These are phyloP conservation scores for Aschersonia sp. DNA, from an alignment of 2,329 filamentous ascomycete species.

Conservation along the genomic window DNA sequence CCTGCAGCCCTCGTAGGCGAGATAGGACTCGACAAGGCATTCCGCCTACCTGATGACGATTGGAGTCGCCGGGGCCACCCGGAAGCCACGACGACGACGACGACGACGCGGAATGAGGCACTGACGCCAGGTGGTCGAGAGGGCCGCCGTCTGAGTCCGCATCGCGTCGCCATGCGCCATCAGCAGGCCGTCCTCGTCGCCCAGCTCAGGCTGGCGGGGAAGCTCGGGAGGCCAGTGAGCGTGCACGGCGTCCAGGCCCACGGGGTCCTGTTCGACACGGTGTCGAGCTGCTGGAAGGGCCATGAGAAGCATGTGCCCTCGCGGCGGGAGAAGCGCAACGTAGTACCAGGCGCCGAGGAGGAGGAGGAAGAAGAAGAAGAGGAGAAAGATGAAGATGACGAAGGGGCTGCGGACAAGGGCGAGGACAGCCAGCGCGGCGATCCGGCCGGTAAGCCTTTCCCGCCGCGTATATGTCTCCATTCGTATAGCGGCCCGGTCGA, in stretches of 20 bases:
- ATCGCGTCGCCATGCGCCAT: constrained; percentile 53
- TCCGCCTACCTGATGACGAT: constrained; percentile 51
- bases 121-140: constrained; percentile 58
- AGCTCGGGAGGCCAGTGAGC: constrained; percentile 48
- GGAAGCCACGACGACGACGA: not conserved
- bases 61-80: constrained; percentile 19
- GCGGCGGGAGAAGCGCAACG: constrained; percentile 38
- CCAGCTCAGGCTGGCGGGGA: constrained; percentile 58
- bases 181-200: constrained; percentile 51
- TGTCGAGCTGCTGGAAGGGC: constrained; percentile 55
- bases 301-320: constrained; percentile 48
- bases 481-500: constrained; percentile 75
- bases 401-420: too few species aligned
- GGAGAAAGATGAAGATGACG: not conserved
- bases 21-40: constrained; percentile 63
- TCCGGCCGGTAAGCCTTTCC: constrained; percentile 46
- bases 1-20: constrained; percentile 60
- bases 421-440: not conserved
- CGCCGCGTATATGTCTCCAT: constrained; percentile 82
- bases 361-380: constrained; percentile 29
- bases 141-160: constrained; percentile 50
- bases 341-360: constrained; percentile 33
- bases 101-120: constrained; percentile 11
- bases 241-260: constrained; percentile 67
- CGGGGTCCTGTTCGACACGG: constrained; percentile 50